Evolutionary conservation across 2,329 filamentous ascomycete species (phyloP).

Genomic region (Aspergillus bombycis): DNA sequence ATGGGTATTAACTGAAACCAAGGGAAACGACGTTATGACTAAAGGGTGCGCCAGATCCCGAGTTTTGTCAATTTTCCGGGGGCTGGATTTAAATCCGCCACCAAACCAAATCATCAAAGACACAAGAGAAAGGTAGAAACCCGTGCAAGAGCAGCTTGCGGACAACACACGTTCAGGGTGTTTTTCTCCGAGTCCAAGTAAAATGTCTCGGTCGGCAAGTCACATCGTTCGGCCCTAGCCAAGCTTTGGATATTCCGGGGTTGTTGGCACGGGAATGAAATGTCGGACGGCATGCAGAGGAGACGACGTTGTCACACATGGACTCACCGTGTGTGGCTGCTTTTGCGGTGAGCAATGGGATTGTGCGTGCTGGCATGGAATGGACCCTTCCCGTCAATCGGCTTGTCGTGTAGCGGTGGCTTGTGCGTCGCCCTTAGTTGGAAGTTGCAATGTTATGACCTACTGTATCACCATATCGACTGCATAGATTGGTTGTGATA

Average conservation of each 20-base stretch:
- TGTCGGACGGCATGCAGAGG: constrained; percentile 9
- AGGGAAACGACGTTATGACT: background rate
- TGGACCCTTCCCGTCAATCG: background rate
- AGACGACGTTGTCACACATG: constrained; percentile 1
- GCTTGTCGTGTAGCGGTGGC: background rate
- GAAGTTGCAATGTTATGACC: background rate
- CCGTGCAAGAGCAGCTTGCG: background rate
- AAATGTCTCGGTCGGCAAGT: background rate
- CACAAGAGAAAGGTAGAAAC: too few relatives aligned
- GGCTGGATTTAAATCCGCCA: too few relatives aligned
- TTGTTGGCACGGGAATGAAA: constrained; percentile 8
- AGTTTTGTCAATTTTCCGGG: background rate
- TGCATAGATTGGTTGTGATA: background rate
- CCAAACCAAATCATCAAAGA: background rate
- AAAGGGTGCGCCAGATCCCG: background rate
- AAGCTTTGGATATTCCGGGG: constrained; percentile 15
- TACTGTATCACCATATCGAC: background rate
- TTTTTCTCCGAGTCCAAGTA: constrained; percentile 4
- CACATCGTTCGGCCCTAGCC: constrained; percentile 2
- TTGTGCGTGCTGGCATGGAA: background rate
- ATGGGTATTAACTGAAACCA: background rate
- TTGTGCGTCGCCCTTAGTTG: background rate
- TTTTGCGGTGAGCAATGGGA: constrained; percentile 7
- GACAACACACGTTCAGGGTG: background rate
- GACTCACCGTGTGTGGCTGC: background rate